Conservation (phyloP, 192 early-diverging fungal species). For the Coemansia sp. region DNA sequence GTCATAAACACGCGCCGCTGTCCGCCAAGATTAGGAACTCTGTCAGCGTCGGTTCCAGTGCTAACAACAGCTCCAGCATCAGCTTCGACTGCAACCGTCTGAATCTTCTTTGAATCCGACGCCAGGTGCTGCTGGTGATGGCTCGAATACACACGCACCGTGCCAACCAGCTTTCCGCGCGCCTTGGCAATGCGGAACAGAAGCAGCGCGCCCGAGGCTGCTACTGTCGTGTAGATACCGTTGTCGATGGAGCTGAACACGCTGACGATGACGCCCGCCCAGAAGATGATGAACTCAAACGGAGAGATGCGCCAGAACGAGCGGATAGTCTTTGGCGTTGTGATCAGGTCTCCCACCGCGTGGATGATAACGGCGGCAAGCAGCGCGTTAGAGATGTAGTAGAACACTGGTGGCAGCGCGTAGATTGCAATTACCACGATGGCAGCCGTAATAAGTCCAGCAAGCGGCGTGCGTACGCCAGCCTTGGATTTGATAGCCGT, state of each 20-base stretch:
- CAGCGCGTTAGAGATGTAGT: conserved; percentile 79
- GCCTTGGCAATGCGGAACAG: conserved; percentile 74
- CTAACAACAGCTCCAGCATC: neutral
- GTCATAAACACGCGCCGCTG: conserved; percentile 67
- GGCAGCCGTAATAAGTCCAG: conserved; percentile 73
- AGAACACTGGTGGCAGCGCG: conserved; percentile 80
- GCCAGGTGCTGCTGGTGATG: neutral
- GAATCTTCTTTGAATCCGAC: neutral
- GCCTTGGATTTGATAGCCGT: conserved; percentile 89
- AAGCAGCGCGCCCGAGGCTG: conserved; percentile 67
- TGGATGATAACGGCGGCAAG: conserved; percentile 85
- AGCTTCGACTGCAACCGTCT: neutral
- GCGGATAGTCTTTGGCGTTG: conserved; percentile 59
- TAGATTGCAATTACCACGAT: conserved; percentile 84
- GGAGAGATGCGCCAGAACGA: conserved; percentile 68
- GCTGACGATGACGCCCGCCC: conserved; percentile 56
- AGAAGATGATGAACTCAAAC: conserved; percentile 50
- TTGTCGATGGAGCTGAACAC: conserved; percentile 65
- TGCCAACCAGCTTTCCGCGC: conserved; percentile 47
- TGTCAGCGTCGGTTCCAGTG: neutral
- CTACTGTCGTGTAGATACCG: conserved; percentile 80
- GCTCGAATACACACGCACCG: conserved; percentile 37
- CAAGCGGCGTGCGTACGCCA: conserved; percentile 80
- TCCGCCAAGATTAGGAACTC: neutral
- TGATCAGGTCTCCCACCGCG: conserved; percentile 81